phyloP scores from a whole-genome alignment of 2,329 filamentous ascomycete genomes.

The Exophiala alcalophila region DNA sequence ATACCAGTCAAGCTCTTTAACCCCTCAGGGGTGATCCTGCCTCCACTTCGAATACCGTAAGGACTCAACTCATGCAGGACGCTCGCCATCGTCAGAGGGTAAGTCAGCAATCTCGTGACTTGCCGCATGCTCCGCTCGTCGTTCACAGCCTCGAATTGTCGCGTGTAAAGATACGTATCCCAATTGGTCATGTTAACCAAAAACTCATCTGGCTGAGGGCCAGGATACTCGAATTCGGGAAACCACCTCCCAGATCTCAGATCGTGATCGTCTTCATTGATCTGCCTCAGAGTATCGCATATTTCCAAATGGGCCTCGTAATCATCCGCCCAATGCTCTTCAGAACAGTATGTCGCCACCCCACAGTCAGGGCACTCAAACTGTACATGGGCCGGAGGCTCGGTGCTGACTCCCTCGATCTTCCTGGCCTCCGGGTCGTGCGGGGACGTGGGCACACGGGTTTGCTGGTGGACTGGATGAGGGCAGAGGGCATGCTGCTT shows the following conservation, averaged over 20 bases:
- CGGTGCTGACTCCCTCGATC: constrained; percentile 40
- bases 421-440: constrained; percentile 63
- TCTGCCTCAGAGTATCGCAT: constrained; percentile 84
- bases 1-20: constrained; percentile 89
- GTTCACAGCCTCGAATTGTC: constrained; percentile 88
- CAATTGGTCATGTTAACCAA: constrained; percentile 97
- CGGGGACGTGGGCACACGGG: constrained; percentile 63
- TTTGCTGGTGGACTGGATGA: constrained; percentile 80
- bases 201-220: constrained; percentile 84
- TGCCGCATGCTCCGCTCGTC: constrained; percentile 88
- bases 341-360: constrained; percentile 86
- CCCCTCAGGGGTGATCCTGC: constrained; percentile 79
- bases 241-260: constrained; percentile 86
- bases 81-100: constrained; percentile 87
- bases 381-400: constrained; percentile 73
- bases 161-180: constrained; percentile 93
- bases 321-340: constrained; percentile 93
- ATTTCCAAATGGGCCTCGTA: constrained; percentile 91
- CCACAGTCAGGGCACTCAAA: constrained; percentile 98
- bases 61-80: constrained; percentile 92
- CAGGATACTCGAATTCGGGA: constrained; percentile 88
- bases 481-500: constrained; percentile 91
- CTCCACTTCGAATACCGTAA: constrained; percentile 73
- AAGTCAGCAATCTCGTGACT: constrained; percentile 87
- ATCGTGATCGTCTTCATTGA: constrained; percentile 98